phyloP scores from a whole-genome alignment of 75 land plant genomes.

The Picea sitchensis region DNA sequence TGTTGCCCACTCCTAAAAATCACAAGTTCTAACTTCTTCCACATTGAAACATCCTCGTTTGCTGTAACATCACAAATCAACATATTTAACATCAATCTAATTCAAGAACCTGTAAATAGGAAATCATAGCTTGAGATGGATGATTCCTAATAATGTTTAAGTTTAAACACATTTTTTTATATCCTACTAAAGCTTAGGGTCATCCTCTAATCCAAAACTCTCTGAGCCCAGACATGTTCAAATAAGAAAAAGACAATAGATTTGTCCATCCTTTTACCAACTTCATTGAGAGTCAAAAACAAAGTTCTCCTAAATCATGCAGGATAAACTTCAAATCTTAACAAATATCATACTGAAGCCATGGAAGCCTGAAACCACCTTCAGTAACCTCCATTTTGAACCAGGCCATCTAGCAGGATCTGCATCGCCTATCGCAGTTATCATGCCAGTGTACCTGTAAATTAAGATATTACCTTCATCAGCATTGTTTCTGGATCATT shows the following conservation, averaged over 20 bases:
- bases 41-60: no score
- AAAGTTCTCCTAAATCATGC: background rate
- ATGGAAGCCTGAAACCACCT: constrained; percentile 29
- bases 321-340: background rate
- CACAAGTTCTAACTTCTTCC: background rate
- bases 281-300: background rate
- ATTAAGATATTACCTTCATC: background rate
- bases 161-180: background rate
- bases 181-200: background rate
- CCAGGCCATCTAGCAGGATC: constrained; percentile 91
- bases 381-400: constrained; percentile 86
- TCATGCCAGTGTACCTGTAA: constrained; percentile 72
- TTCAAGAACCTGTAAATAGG: background rate
- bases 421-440: constrained; percentile 76
- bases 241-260: background rate
- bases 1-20: background rate
- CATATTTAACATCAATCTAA: background rate
- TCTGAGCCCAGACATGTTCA: background rate
- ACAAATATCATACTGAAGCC: background rate
- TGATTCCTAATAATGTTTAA: no score
- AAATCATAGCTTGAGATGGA: background rate
- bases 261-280: background rate
- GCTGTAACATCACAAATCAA: no score
- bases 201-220: background rate
- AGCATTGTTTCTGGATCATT: background rate